Base-by-base conservation (phyloP, 768 basidiomycete genomes). In the Termitomyces sp. region DNA sequence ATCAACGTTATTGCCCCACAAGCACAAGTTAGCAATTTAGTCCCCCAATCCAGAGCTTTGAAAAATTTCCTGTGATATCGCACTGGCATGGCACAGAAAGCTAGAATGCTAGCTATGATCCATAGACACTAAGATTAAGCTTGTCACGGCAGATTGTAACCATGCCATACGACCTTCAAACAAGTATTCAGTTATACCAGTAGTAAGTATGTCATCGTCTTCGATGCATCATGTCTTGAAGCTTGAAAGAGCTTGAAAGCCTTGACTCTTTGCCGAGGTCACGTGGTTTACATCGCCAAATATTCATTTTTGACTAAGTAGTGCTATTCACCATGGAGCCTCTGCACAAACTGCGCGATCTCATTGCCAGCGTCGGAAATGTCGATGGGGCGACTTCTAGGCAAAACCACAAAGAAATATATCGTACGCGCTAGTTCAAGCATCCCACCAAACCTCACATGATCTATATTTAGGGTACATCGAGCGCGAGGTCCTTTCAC, bases 401-500 rank as follows among this genome's bases (percentile, higher is more conserved):
- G 48, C 46, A 56, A 22, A 56, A 58, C 10, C 63, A 64, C 43
- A 43, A 50, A 25, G 49, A 56, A 23, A 58, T 64, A n/a, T 64
- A 64, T 39, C 53, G 63, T 62, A 35, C 18, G 50, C 18, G 10
- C 1, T 44, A 25, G 3, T 13, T 42, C 20, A 35, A 27, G n/a
- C 35, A 16, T 18, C 33, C 22, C 13, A 51, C 18, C 32, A 32
- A 12, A 22, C 35, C 43, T 56, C 36, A 58, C 32, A 12, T 41
- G 20, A 36, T 3, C 38, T 56, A 66, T 25, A 36, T 3, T 44
- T 56, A 66, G 64, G 50, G 39, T 64, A 50, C 49, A 63, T 68
- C 15, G 59, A 64, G 25, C 39, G 60, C 25, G 52, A 56, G 12
- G 60, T 68, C 23, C 60, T 66, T 22, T 61, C 61, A 7, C 63